These are phyloP conservation scores for Pseudogymnoascus destructans DNA, from an alignment of 2,329 filamentous ascomycete genomes.

Conservation along the genomic window DNA sequence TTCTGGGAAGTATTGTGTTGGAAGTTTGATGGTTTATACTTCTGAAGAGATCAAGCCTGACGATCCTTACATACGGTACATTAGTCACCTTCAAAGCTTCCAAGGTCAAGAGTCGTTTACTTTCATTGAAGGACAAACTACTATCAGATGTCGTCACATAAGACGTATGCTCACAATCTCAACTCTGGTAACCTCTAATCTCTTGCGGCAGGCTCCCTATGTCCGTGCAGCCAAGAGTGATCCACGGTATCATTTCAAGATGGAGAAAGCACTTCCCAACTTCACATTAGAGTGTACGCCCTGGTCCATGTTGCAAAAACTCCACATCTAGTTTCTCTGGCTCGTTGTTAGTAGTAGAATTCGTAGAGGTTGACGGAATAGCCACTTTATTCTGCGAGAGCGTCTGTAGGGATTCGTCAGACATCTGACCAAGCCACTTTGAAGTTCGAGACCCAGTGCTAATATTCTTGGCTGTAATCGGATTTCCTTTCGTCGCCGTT, in stretches of 20 bases:
- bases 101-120: too few species aligned
- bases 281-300: neutral
- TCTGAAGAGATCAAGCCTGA: too few species aligned
- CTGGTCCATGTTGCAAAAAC: neutral
- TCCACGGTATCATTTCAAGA: too few species aligned
- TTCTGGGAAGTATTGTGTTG: too few species aligned
- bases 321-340: neutral
- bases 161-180: too few species aligned
- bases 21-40: neutral
- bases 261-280: neutral
- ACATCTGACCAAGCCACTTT: neutral
- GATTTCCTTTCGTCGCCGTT: neutral
- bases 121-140: too few species aligned
- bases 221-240: too few species aligned
- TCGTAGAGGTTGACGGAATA: neutral
- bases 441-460: neutral
- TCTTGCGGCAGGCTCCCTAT: neutral
- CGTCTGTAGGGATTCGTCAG: neutral
- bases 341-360: neutral
- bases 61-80: too few species aligned
- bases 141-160: too few species aligned
- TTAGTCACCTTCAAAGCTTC: too few species aligned
- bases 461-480: neutral
- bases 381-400: neutral
- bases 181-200: too few species aligned